phyloP scores from a whole-genome alignment of 2,329 filamentous ascomycete genomes.

The Uncinocarpus reesii region DNA sequence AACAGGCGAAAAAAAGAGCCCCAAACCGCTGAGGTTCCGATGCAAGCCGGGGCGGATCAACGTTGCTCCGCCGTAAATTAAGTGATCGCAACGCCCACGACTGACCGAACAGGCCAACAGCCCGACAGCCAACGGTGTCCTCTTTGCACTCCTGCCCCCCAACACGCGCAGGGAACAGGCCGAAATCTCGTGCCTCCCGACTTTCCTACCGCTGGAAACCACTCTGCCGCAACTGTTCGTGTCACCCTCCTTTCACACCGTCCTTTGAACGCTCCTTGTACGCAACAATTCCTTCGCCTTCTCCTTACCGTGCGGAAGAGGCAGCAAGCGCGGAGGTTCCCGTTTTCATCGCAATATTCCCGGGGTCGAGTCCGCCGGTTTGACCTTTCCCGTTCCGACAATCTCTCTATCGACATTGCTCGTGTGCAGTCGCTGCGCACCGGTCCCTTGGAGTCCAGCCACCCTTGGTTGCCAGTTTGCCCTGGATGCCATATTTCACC shows the following conservation, averaged over 20 bases:
- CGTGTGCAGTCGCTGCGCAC: neutral
- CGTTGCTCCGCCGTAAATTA: slow-evolving; percentile 8
- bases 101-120: neutral
- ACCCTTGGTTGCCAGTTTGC: neutral
- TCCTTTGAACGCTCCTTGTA: too few species aligned
- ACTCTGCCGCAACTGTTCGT: neutral
- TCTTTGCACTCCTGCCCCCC: neutral
- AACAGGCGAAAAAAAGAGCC: neutral
- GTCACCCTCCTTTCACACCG: neutral
- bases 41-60: slow-evolving; percentile 6
- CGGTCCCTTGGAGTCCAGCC: neutral
- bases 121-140: slow-evolving; percentile 5
- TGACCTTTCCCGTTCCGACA: neutral
- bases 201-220: neutral
- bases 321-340: neutral
- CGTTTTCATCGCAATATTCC: neutral
- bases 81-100: slow-evolving; percentile 1
- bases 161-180: neutral
- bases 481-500: slow-evolving; percentile 12
- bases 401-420: neutral
- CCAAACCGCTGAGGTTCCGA: neutral
- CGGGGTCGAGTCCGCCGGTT: neutral
- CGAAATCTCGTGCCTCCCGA: too few species aligned
- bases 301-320: neutral
- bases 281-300: slow-evolving; percentile 3